Base-by-base conservation (phyloP, 371 early-diverging fungal genomes). In the Lichtheimia hyalospora region DNA sequence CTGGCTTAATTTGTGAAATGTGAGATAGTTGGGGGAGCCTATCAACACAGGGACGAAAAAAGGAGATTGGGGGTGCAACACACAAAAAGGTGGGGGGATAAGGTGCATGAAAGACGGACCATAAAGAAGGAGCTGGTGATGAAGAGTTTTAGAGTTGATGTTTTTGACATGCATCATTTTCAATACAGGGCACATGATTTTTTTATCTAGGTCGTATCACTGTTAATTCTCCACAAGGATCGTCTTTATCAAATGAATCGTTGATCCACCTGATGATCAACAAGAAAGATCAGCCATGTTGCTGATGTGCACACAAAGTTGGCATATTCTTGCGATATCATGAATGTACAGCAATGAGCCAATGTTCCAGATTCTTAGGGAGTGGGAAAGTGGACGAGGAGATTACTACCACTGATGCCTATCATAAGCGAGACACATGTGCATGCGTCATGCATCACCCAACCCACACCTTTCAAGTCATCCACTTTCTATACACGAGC, bases 391-490 rank as follows among this genome's bases (percentile, higher is more conserved):
- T 34, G 34, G 34, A 34, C 10, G 34, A 34, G 34, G 34, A 34
- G 34, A 34, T 34, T 34, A 34, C 34, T 39, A 43, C 24, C n/a
- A 48, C 48, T 34, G 50, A 28, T 39, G 10, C 34, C 34, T 34
- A 34, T 34, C 34, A 10, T 34, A 34, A 34, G 34, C 34, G 34
- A 23, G 40, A 34, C 56, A 56, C 56, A 56, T 56, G 56, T 56
- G 44, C 56, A 56, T 56, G 56, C 56, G 54, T 56, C 56, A 44
- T 56, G 56, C 56, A 56, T 34, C 34, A 34, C 34, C 34, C 42
- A 34, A 16, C 46, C n/a, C 46, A 46, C 46, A 46, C 46, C 18
- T 46, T 18, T 46, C n/a, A 18, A 46, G 18, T 18, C 15, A 46
- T 46, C 34, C 34, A 34, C 34, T 8, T 34, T 34, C 34, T 34